phyloP scores from a whole-genome alignment of 2,329 filamentous ascomycete species.

The Pseudogymnoascus sp. region DNA sequence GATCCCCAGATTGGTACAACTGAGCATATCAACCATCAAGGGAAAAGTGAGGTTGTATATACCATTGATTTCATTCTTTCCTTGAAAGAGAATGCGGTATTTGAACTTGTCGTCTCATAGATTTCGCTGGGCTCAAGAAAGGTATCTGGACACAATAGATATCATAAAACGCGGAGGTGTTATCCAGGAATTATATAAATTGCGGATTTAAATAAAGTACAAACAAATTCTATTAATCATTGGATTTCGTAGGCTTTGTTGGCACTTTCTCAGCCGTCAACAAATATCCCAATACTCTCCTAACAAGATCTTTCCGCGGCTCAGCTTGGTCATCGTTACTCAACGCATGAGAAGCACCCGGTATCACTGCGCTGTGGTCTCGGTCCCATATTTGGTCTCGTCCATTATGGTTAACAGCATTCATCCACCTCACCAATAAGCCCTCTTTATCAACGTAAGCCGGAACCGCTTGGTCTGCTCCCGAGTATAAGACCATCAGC shows the following conservation, averaged over 20 bases:
- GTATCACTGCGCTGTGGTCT: slow-evolving; percentile 40
- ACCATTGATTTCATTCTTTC: not conserved
- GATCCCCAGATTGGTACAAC: not conserved
- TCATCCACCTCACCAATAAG: slow-evolving; percentile 36
- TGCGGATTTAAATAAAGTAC: not conserved
- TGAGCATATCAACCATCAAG: not conserved
- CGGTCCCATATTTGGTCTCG: slow-evolving; percentile 37
- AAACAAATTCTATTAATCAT: not conserved
- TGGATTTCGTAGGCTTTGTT: not conserved
- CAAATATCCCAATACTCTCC: slow-evolving; percentile 17
- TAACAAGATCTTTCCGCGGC: slow-evolving; percentile 24
- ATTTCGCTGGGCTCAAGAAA: not conserved
- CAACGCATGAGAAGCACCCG: slow-evolving; percentile 42
- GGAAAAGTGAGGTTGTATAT: not conserved
- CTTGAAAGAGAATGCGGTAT: not conserved
- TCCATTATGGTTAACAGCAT: slow-evolving; percentile 32
- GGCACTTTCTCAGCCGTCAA: slow-evolving; percentile 7
- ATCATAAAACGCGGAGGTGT: not conserved
- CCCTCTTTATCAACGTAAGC: slow-evolving; percentile 37
- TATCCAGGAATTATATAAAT: not conserved
- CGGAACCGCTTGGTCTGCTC: slow-evolving; percentile 38
- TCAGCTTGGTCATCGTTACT: slow-evolving; percentile 40
- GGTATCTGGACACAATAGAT: not conserved
- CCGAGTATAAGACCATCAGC: slow-evolving; percentile 39
- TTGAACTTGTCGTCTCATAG: not conserved